Evolutionary conservation across 352 stramenopile genomes (phyloP).

Genomic region (Globisporangium mamillatum): DNA sequence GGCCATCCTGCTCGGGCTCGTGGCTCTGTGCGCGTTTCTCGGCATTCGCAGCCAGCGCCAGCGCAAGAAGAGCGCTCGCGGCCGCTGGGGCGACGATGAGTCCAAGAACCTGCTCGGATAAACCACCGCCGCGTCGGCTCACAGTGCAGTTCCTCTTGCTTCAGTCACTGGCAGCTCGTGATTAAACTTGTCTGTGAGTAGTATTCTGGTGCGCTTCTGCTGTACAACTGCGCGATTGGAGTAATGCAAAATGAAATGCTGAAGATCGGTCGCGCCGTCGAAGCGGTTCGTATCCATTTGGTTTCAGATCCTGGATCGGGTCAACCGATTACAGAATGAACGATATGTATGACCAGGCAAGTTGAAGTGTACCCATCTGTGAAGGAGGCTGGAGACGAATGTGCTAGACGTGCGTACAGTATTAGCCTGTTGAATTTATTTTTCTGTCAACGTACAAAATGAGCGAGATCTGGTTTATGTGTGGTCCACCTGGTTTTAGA

Average conservation of each 20-base stretch:
- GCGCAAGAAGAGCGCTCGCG: conserved; percentile 9
- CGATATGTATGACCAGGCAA: no score
- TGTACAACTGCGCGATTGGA: neutral
- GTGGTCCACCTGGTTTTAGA: neutral
- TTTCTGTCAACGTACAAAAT: neutral
- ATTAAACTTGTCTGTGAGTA: neutral
- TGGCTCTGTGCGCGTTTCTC: conserved; percentile 47
- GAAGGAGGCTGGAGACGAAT: neutral
- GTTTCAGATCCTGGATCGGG: no score
- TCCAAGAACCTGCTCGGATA: conserved; percentile 22
- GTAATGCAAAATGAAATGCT: neutral
- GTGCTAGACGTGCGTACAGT: neutral
- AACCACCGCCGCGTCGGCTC: neutral
- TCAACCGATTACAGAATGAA: no score
- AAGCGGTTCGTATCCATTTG: neutral
- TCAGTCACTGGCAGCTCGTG: neutral
- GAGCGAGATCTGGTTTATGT: conserved; percentile 7
- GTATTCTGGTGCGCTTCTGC: neutral
- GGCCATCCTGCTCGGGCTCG: conserved; percentile 55
- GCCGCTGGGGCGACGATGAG: conserved; percentile 21
- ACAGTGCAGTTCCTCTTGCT: neutral
- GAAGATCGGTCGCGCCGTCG: neutral
- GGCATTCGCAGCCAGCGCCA: conserved; percentile 41
- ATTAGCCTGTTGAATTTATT: neutral
- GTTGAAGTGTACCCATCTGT: neutral